Percentiles rank a stretch among this genome's conserved stretches.
Evolutionary conservation across 1,284 basidiomycete genomes (phyloP).

Genomic region (Mycena citricolor): DNA sequence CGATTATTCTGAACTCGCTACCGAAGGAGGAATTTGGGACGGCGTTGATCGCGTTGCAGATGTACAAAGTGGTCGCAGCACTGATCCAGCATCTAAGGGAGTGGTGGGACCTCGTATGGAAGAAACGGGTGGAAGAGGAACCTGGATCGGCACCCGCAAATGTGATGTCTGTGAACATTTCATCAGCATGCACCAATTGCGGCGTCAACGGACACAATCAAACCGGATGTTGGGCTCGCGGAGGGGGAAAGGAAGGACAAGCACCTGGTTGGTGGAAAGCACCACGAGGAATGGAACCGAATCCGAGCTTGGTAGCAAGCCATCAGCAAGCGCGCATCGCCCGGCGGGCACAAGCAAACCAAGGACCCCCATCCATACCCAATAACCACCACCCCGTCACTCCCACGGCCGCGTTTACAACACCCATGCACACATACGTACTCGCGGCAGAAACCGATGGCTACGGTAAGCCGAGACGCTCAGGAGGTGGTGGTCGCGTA

Average conservation of each 20-base stretch:
- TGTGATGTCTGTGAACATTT: slow-evolving; percentile 1
- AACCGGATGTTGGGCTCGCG: slow-evolving; percentile 3
- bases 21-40: neutral
- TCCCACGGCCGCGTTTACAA: neutral
- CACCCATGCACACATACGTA: slow-evolving; percentile 8
- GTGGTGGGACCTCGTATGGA: slow-evolving; percentile 2
- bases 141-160: neutral
- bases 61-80: neutral
- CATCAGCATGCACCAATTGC: neutral
- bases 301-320: neutral
- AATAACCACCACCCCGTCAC: too few relatives aligned
- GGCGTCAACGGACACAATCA: neutral
- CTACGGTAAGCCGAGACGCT: too few relatives aligned
- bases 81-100: neutral
- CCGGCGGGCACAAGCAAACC: too few relatives aligned
- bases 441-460: neutral
- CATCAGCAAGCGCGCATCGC: too few relatives aligned
- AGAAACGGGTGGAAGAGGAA: neutral
- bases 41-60: slow-evolving; percentile 1
- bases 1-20: slow-evolving; percentile 9
- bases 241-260: slow-evolving; percentile 14
- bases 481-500: too few relatives aligned
- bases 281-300: slow-evolving; percentile 1
- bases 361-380: too few relatives aligned
- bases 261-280: slow-evolving; percentile 5